Conservation (phyloP, 768 basidiomycete genomes). For the Leccinum obscurum region DNA sequence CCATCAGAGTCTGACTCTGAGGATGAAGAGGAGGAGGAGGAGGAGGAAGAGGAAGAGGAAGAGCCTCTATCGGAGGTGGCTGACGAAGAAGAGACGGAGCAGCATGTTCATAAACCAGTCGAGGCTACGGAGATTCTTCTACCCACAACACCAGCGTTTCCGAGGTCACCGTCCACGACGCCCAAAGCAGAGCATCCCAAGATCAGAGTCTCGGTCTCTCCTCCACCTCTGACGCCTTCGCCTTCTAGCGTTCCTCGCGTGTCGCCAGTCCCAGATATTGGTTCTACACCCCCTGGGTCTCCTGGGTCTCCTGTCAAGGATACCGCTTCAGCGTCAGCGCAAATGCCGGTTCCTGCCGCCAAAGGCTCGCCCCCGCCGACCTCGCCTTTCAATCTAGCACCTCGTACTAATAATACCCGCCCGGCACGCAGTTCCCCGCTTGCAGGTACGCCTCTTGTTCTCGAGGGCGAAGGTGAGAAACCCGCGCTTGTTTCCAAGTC, state of each 20-base stretch:
- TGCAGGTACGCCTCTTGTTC: slow-evolving; percentile 53
- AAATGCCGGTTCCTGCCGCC: slow-evolving; percentile 16
- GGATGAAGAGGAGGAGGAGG: slow-evolving; percentile 27
- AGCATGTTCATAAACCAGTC: slow-evolving; percentile 12
- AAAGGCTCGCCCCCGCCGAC: slow-evolving; percentile 19
- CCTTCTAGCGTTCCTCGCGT: slow-evolving; percentile 21
- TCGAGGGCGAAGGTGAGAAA: slow-evolving; percentile 37
- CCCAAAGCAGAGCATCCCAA: slow-evolving; percentile 54
- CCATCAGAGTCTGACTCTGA: slow-evolving; percentile 35
- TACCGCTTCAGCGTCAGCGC: slow-evolving; percentile 20
- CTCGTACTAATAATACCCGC: slow-evolving; percentile 47
- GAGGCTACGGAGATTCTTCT: slow-evolving; percentile 27
- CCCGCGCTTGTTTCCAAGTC: slow-evolving; percentile 17
- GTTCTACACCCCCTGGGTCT: slow-evolving; percentile 67
- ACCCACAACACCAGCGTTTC: slow-evolving; percentile 36
- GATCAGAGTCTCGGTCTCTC: slow-evolving; percentile 37
- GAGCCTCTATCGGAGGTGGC: slow-evolving; percentile 19
- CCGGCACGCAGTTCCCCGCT: slow-evolving; percentile 79
- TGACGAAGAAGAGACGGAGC: slow-evolving; percentile 23
- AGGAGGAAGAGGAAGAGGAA: slow-evolving; percentile 27
- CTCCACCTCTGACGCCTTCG: slow-evolving; percentile 31
- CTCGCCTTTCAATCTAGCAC: slow-evolving; percentile 46
- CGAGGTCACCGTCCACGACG: slow-evolving; percentile 58
- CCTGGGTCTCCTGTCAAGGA: slow-evolving; percentile 56
- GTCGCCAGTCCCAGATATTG: slow-evolving; percentile 41